Base-by-base conservation (phyloP, 768 basidiomycete species). In the Dioszegia hungarica region DNA sequence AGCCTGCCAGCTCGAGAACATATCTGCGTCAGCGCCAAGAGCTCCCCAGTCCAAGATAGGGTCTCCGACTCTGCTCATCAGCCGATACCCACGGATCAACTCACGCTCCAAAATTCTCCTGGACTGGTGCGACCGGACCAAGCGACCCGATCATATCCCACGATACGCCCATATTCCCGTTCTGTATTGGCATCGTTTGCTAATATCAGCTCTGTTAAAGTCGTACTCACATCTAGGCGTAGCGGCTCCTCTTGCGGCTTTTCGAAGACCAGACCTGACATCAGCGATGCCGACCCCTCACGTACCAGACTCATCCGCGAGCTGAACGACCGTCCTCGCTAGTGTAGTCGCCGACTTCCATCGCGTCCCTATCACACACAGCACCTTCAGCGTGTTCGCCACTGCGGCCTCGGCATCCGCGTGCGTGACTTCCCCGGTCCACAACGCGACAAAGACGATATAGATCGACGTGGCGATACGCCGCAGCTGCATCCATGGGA, bases 401-500 rank as follows among this genome's bases (percentile, higher is more conserved):
- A 58, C 41, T 1, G 61, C 61, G 14, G 28, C 27, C 27, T 55
- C 51, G 14, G 56, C 52, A 9, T 57, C 56, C 4, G 19, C 38
- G 20, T 51, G n/a, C 0, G 45, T 34, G 37, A 62, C 38, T 31
- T 62, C 61, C 5, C 61, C 61, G 5, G 33, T 31, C 52, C 49
- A 55, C 14, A 51, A 36, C 2, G 56, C 61, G 51, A 62, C 50
- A 28, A 62, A 58, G 19, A 62, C 53, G 24, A 62, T 17, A 36
- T 58, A 39, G 25, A 62, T 44, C 3, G 61, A 53, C 11, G 47
- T 62, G 19, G 56, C 44, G 8, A 62, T 40, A 6, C 61, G 61
- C 11, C 61, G 56, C 0, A 62, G 47, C 36, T 62, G 61, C 61
- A 62, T 62, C 61, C 61, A 62, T 0, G 61, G 61, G 12, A 62